Conservation (phyloP, 2,329 filamentous ascomycete species). For the Cytospora leucostoma region DNA sequence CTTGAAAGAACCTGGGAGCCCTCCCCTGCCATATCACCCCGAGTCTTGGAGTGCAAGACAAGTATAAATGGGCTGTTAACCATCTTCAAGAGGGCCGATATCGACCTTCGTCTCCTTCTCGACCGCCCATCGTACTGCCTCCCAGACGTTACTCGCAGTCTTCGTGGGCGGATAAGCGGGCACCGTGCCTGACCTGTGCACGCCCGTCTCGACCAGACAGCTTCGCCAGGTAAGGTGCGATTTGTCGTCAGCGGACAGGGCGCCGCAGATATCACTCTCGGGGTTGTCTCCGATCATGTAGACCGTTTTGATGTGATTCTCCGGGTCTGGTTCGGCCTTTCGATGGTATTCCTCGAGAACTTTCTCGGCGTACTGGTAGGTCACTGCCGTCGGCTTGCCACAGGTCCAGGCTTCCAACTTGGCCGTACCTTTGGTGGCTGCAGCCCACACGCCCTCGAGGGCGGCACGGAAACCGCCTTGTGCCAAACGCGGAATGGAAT, state of each 20-base stretch:
- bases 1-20: neutral
- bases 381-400: constrained; percentile 65
- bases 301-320: constrained; percentile 48
- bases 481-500: constrained; percentile 66
- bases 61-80: neutral
- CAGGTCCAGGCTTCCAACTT: constrained; percentile 58
- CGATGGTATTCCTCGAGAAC: constrained; percentile 43
- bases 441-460: constrained; percentile 63
- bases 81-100: neutral
- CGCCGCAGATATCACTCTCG: constrained; percentile 69
- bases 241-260: constrained; percentile 36
- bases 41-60: neutral
- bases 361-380: constrained; percentile 68
- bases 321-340: constrained; percentile 16
- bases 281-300: constrained; percentile 76
- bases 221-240: constrained; percentile 62
- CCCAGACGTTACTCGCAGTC: constrained; percentile 61
- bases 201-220: constrained; percentile 68
- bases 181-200: constrained; percentile 48
- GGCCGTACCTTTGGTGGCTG: constrained; percentile 42
- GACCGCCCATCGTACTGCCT: constrained; percentile 63
- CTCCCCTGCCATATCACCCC: neutral
- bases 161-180: constrained; percentile 58
- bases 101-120: constrained; percentile 14
- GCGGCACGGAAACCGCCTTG: constrained; percentile 70